phyloP scores from a whole-genome alignment of 2,329 filamentous ascomycete species.

The Colletotrichum sp. region DNA sequence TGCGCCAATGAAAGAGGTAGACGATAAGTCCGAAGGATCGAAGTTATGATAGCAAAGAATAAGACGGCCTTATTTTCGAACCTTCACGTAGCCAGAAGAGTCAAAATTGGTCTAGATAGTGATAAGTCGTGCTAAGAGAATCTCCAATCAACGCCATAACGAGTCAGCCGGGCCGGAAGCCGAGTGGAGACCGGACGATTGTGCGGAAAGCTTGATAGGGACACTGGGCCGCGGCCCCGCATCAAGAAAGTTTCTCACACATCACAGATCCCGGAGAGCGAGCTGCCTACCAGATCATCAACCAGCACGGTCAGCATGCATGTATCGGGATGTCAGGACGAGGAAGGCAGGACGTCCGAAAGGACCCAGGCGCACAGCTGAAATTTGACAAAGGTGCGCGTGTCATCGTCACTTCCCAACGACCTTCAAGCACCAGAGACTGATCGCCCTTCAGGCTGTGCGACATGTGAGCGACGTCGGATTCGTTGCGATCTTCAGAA shows the following conservation, averaged over 20 bases:
- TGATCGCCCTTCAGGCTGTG: constrained; percentile 24
- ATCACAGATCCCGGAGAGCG: background rate
- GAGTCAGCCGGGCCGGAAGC: background rate
- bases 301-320: background rate
- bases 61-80: background rate
- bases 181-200: background rate
- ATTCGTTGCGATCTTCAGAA: constrained; percentile 30
- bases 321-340: background rate
- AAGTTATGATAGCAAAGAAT: background rate
- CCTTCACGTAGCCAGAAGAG: background rate
- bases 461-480: constrained; percentile 31
- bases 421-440: background rate
- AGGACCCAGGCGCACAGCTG: background rate
- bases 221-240: background rate
- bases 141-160: background rate
- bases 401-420: background rate
- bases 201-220: background rate
- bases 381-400: background rate
- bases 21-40: background rate
- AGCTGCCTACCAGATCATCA: background rate
- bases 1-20: background rate
- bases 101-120: background rate
- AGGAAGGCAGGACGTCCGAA: background rate
- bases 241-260: background rate
- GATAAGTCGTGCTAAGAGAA: background rate